Evolutionary conservation across 2,329 filamentous ascomycete species (phyloP), one percentile per base, ranked within the genome.

Genomic region (Colletotrichum scovillei): DNA sequence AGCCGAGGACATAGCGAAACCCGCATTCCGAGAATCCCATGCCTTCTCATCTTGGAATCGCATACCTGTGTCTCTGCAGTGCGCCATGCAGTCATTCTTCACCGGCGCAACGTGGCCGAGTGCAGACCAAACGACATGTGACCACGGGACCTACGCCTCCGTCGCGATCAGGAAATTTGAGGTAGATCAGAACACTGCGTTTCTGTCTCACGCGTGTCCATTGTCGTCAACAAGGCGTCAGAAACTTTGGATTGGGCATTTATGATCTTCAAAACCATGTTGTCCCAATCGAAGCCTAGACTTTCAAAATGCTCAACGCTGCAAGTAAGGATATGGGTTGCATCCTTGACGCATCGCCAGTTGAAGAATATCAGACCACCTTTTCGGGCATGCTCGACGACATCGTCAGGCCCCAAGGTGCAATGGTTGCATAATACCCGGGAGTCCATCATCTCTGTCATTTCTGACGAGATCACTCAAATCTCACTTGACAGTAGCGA

Each of bases 21-120:
- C 26, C 11, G 6, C 58, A 6, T 32, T 3, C 16, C 26, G 26
- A 30, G 9, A 14, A 22, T 42, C 14, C 14, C 42, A 19, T 38
- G 53, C 19, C 35, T 46, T 16, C 19, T 49, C 26, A n/a, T 35
- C 58, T 22, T 32, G 53, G 28, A 59, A 63, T 22, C 6, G 19
- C 11, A 9, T 69, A 32, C 16, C 58, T 9, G 7, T 32, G 9
- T 55, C 12, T 12, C 49, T 32, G 59, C 16, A 2, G 59, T 9
- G 42, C 35, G 22, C 11, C 59, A 72, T 72, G 70, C 70, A 72
- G 66, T 60, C 70, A 64, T 69, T 72, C 42, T 69, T 72, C 58
- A 64, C 59, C 70, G 66, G 55, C 32, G 58, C 5, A 63, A 72
- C 59, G 66, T 72, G 70, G 66, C 59, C 30, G 30, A 60, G 53